Base-by-base conservation (phyloP, 805 yeast genomes). In the Dipodascopsis uninucleata region DNA sequence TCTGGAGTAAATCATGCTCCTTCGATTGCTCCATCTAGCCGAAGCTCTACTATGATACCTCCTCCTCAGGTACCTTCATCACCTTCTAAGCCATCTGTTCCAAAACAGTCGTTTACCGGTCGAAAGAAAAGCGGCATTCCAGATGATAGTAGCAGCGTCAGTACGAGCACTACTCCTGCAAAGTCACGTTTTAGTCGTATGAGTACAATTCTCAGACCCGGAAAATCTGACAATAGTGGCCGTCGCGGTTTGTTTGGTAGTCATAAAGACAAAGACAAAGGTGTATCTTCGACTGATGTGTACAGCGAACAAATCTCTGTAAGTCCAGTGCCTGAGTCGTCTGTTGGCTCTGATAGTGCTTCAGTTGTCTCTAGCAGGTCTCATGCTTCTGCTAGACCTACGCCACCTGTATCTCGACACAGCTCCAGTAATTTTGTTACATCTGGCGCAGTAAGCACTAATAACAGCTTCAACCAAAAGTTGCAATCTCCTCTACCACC, bases 231-330 rank as follows among this genome's bases (percentile, higher is more conserved):
- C n/a, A n/a, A n/a, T n/a, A n/a, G n/a, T 23, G 40, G 47, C 18
- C 49, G 60, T 6, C 49, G 50, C 3, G 42, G 56, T 10, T 24
- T 53, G 17, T 55, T 55, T 32, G 42, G 46, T 9, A 32, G 45
- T 14, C 36, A 44, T 23, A 40, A 38, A 18, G 32, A 33, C 20
- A 47, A 54, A 26, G 49, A 49, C 40, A 45, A 48, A 31, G 33
- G 29, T 20, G n/a, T n/a, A n/a, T n/a, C n/a, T n/a, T n/a, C n/a
- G n/a, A 28, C 29, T 18, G 23, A 41, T 10, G 31, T 34, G 14
- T 28, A 36, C 23, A 24, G 18, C 22, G 45, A 45, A 26, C 36
- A 39, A 24, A 5, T 36, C 9, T 41, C 26, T 17, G 43, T 34
- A 3, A 39, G 40, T 28, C 31, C 49, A 12, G 28, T 41, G 6